A percentile compares a stretch with the other conserved stretches of the same genome.
Conservation (phyloP, 257 asterid genomes). For the Schizonepeta tenuifolia region DNA sequence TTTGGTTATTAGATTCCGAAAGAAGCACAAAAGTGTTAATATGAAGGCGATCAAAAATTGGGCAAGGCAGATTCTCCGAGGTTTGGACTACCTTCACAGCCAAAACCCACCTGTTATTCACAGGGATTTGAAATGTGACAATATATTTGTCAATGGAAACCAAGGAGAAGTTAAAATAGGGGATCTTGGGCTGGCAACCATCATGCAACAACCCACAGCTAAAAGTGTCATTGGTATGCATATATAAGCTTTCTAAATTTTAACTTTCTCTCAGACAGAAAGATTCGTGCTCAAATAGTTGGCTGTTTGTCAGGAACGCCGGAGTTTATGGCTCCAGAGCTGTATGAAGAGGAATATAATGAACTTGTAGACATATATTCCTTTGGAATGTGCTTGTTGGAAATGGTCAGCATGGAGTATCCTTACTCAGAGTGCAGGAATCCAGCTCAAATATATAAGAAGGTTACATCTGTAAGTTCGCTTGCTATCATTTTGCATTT, state of each 20-base stretch:
- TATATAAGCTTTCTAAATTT: background rate
- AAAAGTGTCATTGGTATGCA: constrained; percentile 69
- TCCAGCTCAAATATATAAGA: constrained; percentile 73
- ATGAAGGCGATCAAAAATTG: constrained; percentile 79
- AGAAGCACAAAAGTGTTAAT: constrained; percentile 67
- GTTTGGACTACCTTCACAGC: constrained; percentile 74
- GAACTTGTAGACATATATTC: constrained; percentile 80
- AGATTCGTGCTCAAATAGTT: background rate
- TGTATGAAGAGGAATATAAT: constrained; percentile 78
- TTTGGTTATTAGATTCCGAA: constrained; percentile 53
- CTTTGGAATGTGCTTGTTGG: constrained; percentile 84
- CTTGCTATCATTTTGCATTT: background rate
- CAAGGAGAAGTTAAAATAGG: constrained; percentile 83
- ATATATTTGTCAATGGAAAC: constrained; percentile 82
- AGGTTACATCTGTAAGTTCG: constrained; percentile 64
- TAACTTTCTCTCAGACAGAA: background rate
- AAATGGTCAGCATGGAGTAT: constrained; percentile 73
- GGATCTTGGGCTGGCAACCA: constrained; percentile 85
- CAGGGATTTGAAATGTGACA: constrained; percentile 86
- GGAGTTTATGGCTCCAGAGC: constrained; percentile 65
- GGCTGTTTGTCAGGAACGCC: constrained; percentile 43
- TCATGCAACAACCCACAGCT: constrained; percentile 75
- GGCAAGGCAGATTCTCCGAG: constrained; percentile 79
- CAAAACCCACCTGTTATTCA: constrained; percentile 83
- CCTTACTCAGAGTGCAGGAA: constrained; percentile 81